These are phyloP conservation scores for Aspergillus transmontanensis DNA, from an alignment of 2,329 filamentous ascomycete species.

Conservation along the genomic window DNA sequence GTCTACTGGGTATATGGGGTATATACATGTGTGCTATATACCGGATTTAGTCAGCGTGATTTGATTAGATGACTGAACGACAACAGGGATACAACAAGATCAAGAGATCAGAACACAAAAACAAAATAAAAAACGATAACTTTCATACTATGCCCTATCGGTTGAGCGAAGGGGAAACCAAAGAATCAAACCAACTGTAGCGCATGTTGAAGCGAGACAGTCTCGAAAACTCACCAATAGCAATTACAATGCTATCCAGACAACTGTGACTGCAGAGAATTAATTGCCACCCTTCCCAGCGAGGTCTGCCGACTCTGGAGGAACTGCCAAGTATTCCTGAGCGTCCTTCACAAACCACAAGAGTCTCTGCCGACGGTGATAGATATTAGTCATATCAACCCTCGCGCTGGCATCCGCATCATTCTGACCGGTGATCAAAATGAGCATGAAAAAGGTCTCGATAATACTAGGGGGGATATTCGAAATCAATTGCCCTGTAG, in stretches of 20 bases:
- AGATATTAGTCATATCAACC: slow-evolving; percentile 17
- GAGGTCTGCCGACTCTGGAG: neutral
- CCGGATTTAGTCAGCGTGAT: too few species aligned
- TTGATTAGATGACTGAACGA: too few species aligned
- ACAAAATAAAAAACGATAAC: neutral
- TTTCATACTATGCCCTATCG: neutral
- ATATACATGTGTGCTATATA: too few species aligned
- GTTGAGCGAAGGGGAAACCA: neutral
- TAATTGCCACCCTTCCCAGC: neutral
- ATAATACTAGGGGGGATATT: slow-evolving; percentile 41
- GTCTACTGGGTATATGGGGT: too few species aligned
- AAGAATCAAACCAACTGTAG: neutral
- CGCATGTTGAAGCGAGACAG: neutral
- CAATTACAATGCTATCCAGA: too few species aligned
- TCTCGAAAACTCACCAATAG: too few species aligned
- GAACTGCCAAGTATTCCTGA: neutral
- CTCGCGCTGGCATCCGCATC: slow-evolving; percentile 26
- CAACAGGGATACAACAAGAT: neutral
- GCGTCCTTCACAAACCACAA: neutral
- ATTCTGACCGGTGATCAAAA: slow-evolving; percentile 38
- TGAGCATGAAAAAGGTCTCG: slow-evolving; percentile 39
- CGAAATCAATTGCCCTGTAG: slow-evolving; percentile 37
- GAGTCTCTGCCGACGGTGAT: slow-evolving; percentile 17
- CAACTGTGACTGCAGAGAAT: too few species aligned
- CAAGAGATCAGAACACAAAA: neutral